A percentile compares a stretch with the other conserved stretches of the same genome.
Conservation (phyloP, 2,329 filamentous ascomycete genomes). For the Pseudogymnoascus sp. region DNA sequence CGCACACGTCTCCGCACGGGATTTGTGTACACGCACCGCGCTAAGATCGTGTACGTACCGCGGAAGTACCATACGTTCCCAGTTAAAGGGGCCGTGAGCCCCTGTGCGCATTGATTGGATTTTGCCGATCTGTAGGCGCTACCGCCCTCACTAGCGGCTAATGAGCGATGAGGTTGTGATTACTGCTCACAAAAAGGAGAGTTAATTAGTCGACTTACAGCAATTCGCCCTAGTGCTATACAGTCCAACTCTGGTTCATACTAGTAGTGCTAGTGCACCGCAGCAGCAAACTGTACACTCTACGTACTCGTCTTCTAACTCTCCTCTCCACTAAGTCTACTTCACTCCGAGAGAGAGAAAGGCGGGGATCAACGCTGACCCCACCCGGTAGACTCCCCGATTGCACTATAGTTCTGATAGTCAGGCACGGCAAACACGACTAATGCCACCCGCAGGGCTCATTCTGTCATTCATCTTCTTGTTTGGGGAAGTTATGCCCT, state of each 20-base stretch:
- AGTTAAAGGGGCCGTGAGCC: background rate
- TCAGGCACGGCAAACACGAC: background rate
- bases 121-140: background rate
- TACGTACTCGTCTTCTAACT: background rate
- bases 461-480: background rate
- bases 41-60: background rate
- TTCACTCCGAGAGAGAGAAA: background rate
- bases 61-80: background rate
- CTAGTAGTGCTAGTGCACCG: background rate
- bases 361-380: background rate
- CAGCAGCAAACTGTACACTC: background rate
- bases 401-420: slow-evolving; percentile 2
- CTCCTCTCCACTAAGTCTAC: background rate
- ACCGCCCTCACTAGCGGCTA: background rate
- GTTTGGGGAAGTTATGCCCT: background rate
- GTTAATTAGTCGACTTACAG: background rate
- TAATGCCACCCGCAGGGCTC: background rate
- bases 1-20: background rate
- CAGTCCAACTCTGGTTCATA: background rate
- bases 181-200: background rate
- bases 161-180: background rate
- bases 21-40: background rate
- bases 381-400: background rate
- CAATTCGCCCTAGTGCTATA: background rate
- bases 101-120: background rate